Percentiles rank a stretch among this genome's conserved stretches.
Evolutionary conservation across 1,139 yeast genomes (phyloP).

Genomic region (Scheffersomyces insectosa): DNA sequence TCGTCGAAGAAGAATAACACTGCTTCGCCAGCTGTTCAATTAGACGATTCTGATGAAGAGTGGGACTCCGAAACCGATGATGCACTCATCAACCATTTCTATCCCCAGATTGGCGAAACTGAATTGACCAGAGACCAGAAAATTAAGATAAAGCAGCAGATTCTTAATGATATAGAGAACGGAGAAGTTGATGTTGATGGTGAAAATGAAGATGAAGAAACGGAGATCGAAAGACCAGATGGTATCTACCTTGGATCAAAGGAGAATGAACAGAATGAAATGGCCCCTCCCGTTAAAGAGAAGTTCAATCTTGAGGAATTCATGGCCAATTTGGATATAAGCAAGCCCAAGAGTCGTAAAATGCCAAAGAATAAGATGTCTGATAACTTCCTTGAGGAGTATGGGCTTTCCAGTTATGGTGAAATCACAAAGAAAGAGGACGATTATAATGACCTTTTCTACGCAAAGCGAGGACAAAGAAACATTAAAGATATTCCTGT

Average conservation of each 20-base stretch:
- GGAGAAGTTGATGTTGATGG: slow-evolving; percentile 19
- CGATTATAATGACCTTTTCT: slow-evolving; percentile 31
- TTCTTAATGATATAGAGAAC: slow-evolving; percentile 28
- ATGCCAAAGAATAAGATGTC: slow-evolving; percentile 30
- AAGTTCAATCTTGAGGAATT: slow-evolving; percentile 26
- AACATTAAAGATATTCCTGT: slow-evolving; percentile 26
- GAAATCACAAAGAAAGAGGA: slow-evolving; percentile 25
- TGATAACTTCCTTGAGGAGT: slow-evolving; percentile 41
- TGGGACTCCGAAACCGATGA: slow-evolving; percentile 50
- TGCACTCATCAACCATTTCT: slow-evolving; percentile 41
- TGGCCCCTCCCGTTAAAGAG: background rate
- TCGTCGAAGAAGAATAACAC: slow-evolving; percentile 24
- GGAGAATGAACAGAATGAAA: slow-evolving; percentile 3
- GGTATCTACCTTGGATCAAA: slow-evolving; percentile 4
- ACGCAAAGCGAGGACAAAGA: slow-evolving; percentile 19
- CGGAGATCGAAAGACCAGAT: slow-evolving; percentile 7
- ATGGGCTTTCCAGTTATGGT: slow-evolving; percentile 36
- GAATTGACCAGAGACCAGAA: slow-evolving; percentile 38
- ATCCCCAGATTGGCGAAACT: slow-evolving; percentile 39
- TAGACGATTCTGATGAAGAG: slow-evolving; percentile 36
- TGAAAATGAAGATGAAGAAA: slow-evolving; percentile 8
- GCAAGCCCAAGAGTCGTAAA: slow-evolving; percentile 27
- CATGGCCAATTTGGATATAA: slow-evolving; percentile 17
- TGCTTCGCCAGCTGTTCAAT: slow-evolving; percentile 13
- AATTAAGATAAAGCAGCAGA: slow-evolving; percentile 37